phyloP scores from a whole-genome alignment of 2,329 filamentous ascomycete genomes.

The Monosporascus sp. region DNA sequence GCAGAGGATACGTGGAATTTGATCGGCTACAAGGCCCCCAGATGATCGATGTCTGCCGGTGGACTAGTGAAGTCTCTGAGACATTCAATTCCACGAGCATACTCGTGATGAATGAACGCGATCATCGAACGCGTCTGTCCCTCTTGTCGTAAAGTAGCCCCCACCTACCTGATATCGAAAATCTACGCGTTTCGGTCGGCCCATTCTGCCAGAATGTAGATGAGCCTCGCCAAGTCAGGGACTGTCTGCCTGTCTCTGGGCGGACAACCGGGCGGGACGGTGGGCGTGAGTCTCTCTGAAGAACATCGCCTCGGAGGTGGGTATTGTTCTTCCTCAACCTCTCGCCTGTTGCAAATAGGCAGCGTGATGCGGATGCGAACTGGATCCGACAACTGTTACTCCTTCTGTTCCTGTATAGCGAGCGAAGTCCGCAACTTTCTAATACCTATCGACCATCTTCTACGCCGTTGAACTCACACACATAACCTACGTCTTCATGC shows the following conservation, averaged over 20 bases:
- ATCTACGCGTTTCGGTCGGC: not conserved
- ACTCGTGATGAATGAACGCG: not conserved
- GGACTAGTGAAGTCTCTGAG: constrained; percentile 11
- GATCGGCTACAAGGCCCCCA: constrained; percentile 8
- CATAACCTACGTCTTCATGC: not conserved
- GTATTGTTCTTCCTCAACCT: not conserved
- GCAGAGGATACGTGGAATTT: constrained; percentile 7
- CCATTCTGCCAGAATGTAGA: not conserved
- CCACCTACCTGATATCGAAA: not conserved
- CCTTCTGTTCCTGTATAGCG: not conserved
- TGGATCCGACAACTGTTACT: not conserved
- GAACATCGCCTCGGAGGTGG: not conserved
- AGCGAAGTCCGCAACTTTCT: not conserved
- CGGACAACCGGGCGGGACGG: not conserved
- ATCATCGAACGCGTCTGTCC: constrained; percentile 8
- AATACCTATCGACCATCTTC: not conserved
- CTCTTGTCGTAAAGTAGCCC: not conserved
- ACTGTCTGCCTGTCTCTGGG: not conserved
- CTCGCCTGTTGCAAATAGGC: not conserved
- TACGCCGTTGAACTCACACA: not conserved
- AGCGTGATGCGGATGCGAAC: not conserved
- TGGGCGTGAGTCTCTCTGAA: not conserved
- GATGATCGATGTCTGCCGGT: constrained; percentile 12
- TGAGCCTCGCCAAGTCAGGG: not conserved
- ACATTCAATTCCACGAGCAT: constrained; percentile 17